Percentiles rank a stretch among this genome's conserved stretches.
These are phyloP conservation scores for Solanum dulcamara DNA, from an alignment of 257 asterid species.

Conservation along the genomic window DNA sequence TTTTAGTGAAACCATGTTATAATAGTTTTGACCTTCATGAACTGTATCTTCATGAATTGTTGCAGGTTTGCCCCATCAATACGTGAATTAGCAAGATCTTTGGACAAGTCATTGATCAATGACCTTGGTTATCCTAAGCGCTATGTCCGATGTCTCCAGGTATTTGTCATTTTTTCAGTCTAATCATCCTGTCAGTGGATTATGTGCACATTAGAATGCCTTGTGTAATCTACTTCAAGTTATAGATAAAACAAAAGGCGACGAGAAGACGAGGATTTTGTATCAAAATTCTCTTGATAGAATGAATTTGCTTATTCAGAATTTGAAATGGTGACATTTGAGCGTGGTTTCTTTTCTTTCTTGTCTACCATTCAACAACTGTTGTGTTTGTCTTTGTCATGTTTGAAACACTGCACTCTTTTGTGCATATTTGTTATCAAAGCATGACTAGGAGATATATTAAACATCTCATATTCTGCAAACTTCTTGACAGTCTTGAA, in stretches of 20 bases:
- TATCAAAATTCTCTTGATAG: too few species aligned
- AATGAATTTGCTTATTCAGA: too few species aligned
- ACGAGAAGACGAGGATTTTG: not conserved
- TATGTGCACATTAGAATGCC: not conserved
- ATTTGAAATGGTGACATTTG: too few species aligned
- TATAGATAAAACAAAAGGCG: not conserved
- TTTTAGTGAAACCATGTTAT: not conserved
- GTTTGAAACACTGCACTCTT: not conserved
- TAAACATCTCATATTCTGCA: not conserved
- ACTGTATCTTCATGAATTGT: not conserved
- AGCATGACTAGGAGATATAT: not conserved
- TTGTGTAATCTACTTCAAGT: not conserved
- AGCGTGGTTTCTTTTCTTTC: not conserved
- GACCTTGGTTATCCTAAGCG: constrained; percentile 15
- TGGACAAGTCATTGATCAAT: not conserved
- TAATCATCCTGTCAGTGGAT: not conserved
- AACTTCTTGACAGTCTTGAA: not conserved
- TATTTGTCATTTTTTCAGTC: not conserved
- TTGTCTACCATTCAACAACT: not conserved
- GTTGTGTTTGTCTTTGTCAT: not conserved
- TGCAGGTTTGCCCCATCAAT: constrained; percentile 13
- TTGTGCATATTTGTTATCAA: not conserved
- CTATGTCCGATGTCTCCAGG: constrained; percentile 22
- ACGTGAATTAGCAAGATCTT: constrained; percentile 6
- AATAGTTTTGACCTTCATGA: not conserved